Evolutionary conservation across 2,329 filamentous ascomycete genomes (phyloP), one percentile per base, ranked within the genome.

Genomic region (Fusarium sp.): DNA sequence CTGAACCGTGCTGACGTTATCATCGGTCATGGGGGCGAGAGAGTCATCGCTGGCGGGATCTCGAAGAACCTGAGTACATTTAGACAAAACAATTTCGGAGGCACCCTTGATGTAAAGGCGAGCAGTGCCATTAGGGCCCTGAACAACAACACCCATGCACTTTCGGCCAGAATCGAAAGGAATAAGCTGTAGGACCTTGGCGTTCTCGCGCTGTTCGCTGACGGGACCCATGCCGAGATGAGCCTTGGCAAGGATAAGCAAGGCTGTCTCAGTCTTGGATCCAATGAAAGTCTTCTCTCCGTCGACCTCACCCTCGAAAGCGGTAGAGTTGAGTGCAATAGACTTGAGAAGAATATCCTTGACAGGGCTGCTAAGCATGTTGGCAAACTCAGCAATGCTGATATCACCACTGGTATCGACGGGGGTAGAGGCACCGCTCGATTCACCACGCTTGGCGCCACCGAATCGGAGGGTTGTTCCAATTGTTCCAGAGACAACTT

Each of bases 131-230:
- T 83, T 80, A 2, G 82, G 79, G 1, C 85, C 81, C 69, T 83
- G 81, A 7, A 86, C 79, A 15, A 89, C 85, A 26, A 88, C 80
- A 49, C 87, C 87, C 88, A 90, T 90, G 73, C 90, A 93, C 76
- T 93, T 94, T 69, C 91, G 87, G 11, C 86, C 84, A 32, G 91
- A 93, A 75, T 93, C 91, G 68, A 94, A 93, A 1, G 91, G 91
- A 62, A 93, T 87, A 46, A 93, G 81, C 73, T 93, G 91, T 39
- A 90, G 79, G 20, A 87, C 83, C 51, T 80, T 83, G 28, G 81
- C 82, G 60, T 86, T 87, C 59, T 88, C 86, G 7, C 91, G 88
- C 73, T 91, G 85, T 71, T 90, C 86, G 44, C 82, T 83, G 17
- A 93, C 83, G 6, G 86, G 83, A 4, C 88, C 86, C 87, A 93